phyloP scores from a whole-genome alignment of 2,329 filamentous ascomycete genomes.

The Metarhizium anisopliae region DNA sequence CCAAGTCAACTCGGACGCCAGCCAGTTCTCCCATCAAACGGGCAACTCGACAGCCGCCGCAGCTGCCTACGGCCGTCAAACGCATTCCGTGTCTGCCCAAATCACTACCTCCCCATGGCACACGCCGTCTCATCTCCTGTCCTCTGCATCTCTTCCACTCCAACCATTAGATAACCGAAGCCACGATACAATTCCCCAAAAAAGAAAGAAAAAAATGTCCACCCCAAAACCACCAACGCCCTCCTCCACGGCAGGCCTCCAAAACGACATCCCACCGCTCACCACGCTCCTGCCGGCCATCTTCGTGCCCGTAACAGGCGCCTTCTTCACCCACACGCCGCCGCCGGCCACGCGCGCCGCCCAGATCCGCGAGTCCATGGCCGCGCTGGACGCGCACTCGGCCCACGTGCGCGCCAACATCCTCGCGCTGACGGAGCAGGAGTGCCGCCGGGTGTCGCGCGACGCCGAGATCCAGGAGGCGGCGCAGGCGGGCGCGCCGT shows the following conservation, averaged over 20 bases:
- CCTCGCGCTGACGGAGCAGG: slow-evolving; percentile 18
- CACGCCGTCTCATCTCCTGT: too few relatives aligned
- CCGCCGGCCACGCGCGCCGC: slow-evolving; percentile 10
- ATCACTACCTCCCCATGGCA: too few relatives aligned
- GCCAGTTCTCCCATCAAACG: not conserved
- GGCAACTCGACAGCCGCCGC: not conserved
- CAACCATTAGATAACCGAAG: too few relatives aligned
- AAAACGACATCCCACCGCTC: slow-evolving; percentile 11
- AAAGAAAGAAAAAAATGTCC: not conserved
- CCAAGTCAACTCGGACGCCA: too few relatives aligned
- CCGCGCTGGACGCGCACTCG: slow-evolving; percentile 16
- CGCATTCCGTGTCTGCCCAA: not conserved
- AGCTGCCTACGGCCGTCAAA: not conserved
- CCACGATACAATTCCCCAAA: too few relatives aligned
- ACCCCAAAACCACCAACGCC: too few relatives aligned
- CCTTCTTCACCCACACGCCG: slow-evolving; percentile 12
- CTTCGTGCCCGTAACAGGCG: slow-evolving; percentile 23
- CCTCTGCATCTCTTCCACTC: too few relatives aligned
- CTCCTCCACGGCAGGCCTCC: not conserved
- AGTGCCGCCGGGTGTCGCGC: slow-evolving; percentile 22
- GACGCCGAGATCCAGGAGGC: slow-evolving; percentile 12
- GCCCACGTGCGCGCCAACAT: slow-evolving; percentile 21
- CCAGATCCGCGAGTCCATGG: slow-evolving; percentile 13
- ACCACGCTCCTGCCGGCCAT: slow-evolving; percentile 19
- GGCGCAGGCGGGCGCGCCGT: not conserved